Evolutionary conservation across 2,329 filamentous ascomycete genomes (phyloP).

Genomic region (Fusarium abutilonis): DNA sequence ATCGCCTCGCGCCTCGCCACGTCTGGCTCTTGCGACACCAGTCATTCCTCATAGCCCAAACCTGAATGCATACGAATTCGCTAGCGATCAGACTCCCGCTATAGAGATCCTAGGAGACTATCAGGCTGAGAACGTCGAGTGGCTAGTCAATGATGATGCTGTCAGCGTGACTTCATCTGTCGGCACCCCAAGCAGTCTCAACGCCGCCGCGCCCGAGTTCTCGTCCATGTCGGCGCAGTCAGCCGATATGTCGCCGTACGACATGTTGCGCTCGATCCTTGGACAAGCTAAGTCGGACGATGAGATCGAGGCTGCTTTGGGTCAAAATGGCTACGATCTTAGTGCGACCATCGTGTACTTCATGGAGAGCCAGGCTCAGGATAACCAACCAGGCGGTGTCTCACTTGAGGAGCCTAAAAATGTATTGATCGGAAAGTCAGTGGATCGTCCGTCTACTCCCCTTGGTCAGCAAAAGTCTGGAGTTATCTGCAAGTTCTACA

Average conservation of each 20-base stretch:
- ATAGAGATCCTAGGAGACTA: slow-evolving; percentile 91
- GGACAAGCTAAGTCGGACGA: slow-evolving; percentile 90
- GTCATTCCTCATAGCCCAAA: slow-evolving; percentile 93
- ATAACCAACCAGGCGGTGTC: slow-evolving; percentile 45
- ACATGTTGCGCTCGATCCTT: slow-evolving; percentile 95
- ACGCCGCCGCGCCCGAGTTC: slow-evolving; percentile 84
- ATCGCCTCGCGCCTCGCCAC: slow-evolving; percentile 90
- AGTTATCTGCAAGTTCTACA: slow-evolving; percentile 96
- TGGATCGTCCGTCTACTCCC: slow-evolving; percentile 83
- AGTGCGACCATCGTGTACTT: slow-evolving; percentile 90
- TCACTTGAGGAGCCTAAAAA: slow-evolving; percentile 67
- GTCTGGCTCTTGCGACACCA: slow-evolving; percentile 88
- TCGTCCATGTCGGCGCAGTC: slow-evolving; percentile 68
- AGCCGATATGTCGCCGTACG: slow-evolving; percentile 95
- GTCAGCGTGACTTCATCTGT: slow-evolving; percentile 81
- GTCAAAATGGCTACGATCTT: slow-evolving; percentile 89
- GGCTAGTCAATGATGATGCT: slow-evolving; percentile 90
- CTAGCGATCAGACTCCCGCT: slow-evolving; percentile 80
- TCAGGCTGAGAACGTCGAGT: slow-evolving; percentile 94
- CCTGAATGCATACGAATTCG: slow-evolving; percentile 94
- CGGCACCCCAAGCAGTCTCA: slow-evolving; percentile 74
- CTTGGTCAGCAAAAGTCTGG: slow-evolving; percentile 80
- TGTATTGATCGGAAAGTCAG: slow-evolving; percentile 88
- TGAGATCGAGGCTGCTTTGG: slow-evolving; percentile 91
- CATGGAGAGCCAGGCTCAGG: slow-evolving; percentile 74